Conservation (phyloP, 148 eudicot species). For the Talinum fruticosum region DNA sequence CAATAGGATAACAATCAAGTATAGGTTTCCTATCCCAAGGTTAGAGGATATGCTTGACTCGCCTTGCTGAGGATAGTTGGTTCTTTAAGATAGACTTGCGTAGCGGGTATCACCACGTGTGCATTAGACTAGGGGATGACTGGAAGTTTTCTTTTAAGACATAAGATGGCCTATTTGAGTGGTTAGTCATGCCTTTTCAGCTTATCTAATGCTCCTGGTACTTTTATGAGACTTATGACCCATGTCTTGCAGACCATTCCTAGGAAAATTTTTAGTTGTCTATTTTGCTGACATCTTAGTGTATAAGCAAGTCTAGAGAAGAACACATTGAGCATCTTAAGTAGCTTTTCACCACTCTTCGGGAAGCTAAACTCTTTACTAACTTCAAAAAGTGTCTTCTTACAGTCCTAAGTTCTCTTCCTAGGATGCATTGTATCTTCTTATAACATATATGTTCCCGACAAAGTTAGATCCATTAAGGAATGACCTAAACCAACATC, state of each 20-base stretch:
- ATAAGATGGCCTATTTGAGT: neutral
- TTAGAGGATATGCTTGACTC: neutral
- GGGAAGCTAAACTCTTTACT: neutral
- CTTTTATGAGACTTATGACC: neutral
- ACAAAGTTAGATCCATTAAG: neutral
- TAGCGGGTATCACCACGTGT: neutral
- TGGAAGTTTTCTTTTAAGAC: neutral
- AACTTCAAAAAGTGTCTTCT: neutral
- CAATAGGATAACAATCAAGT: neutral
- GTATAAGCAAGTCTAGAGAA: neutral
- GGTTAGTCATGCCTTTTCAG: neutral
- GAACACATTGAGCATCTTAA: neutral
- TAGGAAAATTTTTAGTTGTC: no score
- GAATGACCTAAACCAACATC: neutral
- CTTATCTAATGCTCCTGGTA: neutral
- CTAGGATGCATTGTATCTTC: neutral
- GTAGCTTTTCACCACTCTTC: neutral
- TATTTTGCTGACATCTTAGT: neutral
- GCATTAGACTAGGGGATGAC: neutral
- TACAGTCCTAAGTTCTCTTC: neutral
- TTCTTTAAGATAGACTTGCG: neutral
- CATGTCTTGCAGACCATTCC: neutral
- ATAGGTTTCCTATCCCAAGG: neutral
- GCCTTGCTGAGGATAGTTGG: neutral
- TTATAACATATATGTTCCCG: neutral